Conservation (phyloP, 2,329 filamentous ascomycete species). For the Colletotrichum ledebouriae region DNA sequence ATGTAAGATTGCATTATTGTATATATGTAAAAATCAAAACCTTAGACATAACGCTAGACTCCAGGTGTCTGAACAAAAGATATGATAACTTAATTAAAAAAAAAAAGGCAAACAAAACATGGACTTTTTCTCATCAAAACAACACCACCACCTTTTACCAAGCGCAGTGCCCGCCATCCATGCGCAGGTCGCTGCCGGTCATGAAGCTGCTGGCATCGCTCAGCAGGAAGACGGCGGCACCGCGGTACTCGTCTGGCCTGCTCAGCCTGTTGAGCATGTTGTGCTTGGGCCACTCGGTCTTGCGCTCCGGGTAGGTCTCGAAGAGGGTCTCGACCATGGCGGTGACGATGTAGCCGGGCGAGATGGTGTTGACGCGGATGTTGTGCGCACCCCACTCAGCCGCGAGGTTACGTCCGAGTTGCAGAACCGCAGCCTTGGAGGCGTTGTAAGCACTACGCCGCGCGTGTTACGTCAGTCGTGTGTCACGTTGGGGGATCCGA, state of each 20-base stretch:
- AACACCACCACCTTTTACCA: slow-evolving; percentile 58
- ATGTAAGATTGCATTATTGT: slow-evolving; percentile 28
- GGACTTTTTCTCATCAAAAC: slow-evolving; percentile 6
- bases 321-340: slow-evolving; percentile 89
- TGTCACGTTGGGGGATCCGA: neutral
- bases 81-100: slow-evolving; percentile 26
- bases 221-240: slow-evolving; percentile 67
- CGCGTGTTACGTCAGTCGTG: slow-evolving; percentile 6
- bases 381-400: slow-evolving; percentile 79
- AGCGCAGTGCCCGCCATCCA: slow-evolving; percentile 78
- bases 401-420: slow-evolving; percentile 78
- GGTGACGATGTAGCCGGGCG: slow-evolving; percentile 83
- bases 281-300: slow-evolving; percentile 79
- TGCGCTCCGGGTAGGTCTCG: slow-evolving; percentile 77
- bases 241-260: slow-evolving; percentile 77
- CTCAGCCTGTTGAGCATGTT: slow-evolving; percentile 86
- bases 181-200: slow-evolving; percentile 71
- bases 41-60: slow-evolving; percentile 24
- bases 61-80: slow-evolving; percentile 13
- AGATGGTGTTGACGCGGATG: slow-evolving; percentile 86
- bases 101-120: neutral
- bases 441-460: slow-evolving; percentile 79
- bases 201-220: slow-evolving; percentile 58
- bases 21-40: slow-evolving; percentile 26
- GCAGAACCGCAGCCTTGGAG: slow-evolving; percentile 80